Evolutionary conservation across 2,329 filamentous ascomycete species (phyloP).

Genomic region (Rhytidhysteron rufulum): DNA sequence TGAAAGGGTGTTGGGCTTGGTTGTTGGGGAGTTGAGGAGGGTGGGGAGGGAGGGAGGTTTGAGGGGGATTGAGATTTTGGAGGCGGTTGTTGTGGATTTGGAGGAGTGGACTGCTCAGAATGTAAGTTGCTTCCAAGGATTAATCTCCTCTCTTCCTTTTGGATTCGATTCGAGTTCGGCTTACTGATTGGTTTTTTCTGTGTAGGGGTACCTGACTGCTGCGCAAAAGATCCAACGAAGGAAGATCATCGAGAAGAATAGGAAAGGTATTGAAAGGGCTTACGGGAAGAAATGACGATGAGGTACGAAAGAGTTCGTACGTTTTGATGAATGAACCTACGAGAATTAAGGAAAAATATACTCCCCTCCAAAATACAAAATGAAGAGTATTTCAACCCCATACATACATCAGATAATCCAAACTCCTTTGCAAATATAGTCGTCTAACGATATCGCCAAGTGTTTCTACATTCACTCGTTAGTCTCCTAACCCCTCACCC

Average conservation of each 20-base stretch:
- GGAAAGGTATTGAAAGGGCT: conserved; percentile 48
- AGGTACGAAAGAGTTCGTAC: not conserved
- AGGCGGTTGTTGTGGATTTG: conserved; percentile 72
- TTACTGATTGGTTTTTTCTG: no score
- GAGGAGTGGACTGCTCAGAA: conserved; percentile 86
- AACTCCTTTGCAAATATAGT: no score
- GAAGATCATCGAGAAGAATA: conserved; percentile 48
- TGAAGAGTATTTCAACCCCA: no score
- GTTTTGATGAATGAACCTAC: not conserved
- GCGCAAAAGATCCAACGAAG: conserved; percentile 53
- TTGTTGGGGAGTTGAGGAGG: conserved; percentile 67
- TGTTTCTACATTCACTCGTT: no score
- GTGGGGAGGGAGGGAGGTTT: conserved; percentile 65
- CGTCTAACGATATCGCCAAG: no score
- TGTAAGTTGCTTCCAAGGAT: no score
- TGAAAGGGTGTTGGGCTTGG: conserved; percentile 58
- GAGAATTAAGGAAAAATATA: no score
- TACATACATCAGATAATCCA: no score
- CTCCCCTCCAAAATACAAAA: no score
- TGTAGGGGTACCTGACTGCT: conserved; percentile 47
- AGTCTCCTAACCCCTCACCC: no score
- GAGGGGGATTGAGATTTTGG: conserved; percentile 67
- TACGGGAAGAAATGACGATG: conserved; percentile 29
- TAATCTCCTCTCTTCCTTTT: not conserved
- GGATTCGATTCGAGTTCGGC: not conserved